phyloP scores from a whole-genome alignment of 164 flowering plant species.

The Annona cherimola region DNA sequence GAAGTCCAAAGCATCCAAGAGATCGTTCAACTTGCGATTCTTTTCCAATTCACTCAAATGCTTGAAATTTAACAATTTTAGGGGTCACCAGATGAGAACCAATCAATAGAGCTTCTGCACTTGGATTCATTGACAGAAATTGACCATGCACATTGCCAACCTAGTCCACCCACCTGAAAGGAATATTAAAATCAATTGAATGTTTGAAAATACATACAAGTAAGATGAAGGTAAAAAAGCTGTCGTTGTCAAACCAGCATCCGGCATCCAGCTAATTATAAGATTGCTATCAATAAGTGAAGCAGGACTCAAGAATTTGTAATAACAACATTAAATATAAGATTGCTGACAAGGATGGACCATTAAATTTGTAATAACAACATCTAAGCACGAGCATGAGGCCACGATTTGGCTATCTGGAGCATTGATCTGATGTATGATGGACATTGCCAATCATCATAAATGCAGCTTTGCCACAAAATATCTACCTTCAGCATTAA shows the following conservation, averaged over 20 bases:
- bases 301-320: slow-evolving; percentile 89
- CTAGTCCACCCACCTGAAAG: slow-evolving; percentile 84
- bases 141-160: slow-evolving; percentile 98
- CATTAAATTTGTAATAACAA: neutral
- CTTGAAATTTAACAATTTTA: neutral
- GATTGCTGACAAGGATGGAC: slow-evolving; percentile 25
- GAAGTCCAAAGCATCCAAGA: slow-evolving; percentile 97
- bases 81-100: slow-evolving; percentile 88
- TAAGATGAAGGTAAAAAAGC: slow-evolving; percentile 15
- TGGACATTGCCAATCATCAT: neutral
- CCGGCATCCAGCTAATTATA: slow-evolving; percentile 83
- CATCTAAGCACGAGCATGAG: neutral
- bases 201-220: slow-evolving; percentile 8
- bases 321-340: too few relatives aligned
- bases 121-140: slow-evolving; percentile 58
- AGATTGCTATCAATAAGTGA: slow-evolving; percentile 59
- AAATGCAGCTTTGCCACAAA: neutral
- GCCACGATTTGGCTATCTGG: neutral
- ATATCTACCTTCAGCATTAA: too few relatives aligned
- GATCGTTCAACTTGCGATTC: slow-evolving; percentile 94
- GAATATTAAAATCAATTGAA: slow-evolving; percentile 10
- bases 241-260: slow-evolving; percentile 93
- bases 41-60: slow-evolving; percentile 70
- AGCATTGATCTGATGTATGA: neutral
- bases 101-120: slow-evolving; percentile 64